phyloP scores from a whole-genome alignment of 257 asterid genomes.

The Ehretia macrophylla region DNA sequence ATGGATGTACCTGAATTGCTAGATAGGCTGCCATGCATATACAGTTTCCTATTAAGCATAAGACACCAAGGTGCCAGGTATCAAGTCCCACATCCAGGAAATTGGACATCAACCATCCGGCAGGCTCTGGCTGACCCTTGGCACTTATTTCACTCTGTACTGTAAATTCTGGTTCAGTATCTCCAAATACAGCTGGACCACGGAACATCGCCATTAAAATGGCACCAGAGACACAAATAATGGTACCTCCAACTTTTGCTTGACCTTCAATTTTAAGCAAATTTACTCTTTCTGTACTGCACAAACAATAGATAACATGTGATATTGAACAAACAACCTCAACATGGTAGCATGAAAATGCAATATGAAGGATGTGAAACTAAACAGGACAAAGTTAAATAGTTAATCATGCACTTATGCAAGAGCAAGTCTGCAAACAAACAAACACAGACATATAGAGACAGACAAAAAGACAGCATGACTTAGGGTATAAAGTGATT shows the following conservation, averaged over 20 bases:
- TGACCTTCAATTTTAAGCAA: slow-evolving; percentile 74
- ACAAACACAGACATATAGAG: neutral
- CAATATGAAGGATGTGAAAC: neutral
- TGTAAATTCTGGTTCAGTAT: slow-evolving; percentile 50
- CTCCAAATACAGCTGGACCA: slow-evolving; percentile 81
- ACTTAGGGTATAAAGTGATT: slow-evolving; percentile 12
- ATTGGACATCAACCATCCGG: slow-evolving; percentile 66
- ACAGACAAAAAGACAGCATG: slow-evolving; percentile 13
- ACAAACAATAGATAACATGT: slow-evolving; percentile 35
- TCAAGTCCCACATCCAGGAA: slow-evolving; percentile 62
- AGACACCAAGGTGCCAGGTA: slow-evolving; percentile 83
- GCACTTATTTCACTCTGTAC: slow-evolving; percentile 62
- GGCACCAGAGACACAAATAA: slow-evolving; percentile 88
- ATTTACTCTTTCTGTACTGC: slow-evolving; percentile 89
- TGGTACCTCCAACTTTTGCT: slow-evolving; percentile 85
- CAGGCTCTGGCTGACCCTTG: slow-evolving; percentile 80
- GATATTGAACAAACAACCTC: slow-evolving; percentile 10
- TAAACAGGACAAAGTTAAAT: slow-evolving; percentile 3
- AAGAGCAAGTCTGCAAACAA: neutral
- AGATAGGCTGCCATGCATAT: slow-evolving; percentile 87
- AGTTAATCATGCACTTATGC: neutral
- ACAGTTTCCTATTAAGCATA: slow-evolving; percentile 92
- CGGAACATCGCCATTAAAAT: slow-evolving; percentile 79
- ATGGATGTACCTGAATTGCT: slow-evolving; percentile 67
- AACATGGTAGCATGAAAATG: neutral